Percentiles rank a stretch among this genome's conserved stretches.
Evolutionary conservation across 768 basidiomycete genomes (phyloP).

Genomic region (Rhizopogon sp.): DNA sequence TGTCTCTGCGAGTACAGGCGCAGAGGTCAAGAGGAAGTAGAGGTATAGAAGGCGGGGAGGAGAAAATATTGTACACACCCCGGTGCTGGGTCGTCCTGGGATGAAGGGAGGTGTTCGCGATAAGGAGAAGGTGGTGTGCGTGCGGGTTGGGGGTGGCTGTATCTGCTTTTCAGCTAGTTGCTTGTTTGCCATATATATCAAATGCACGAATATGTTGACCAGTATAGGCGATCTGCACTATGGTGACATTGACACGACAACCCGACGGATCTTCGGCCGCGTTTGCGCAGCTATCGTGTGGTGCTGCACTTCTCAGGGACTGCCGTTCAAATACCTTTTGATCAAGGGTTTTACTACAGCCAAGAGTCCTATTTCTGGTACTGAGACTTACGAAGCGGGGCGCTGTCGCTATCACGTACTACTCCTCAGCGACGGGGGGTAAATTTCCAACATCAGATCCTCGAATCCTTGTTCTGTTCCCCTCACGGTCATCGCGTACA

Average conservation of each 20-base stretch:
- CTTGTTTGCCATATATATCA: slow-evolving; percentile 27
- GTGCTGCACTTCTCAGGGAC: neutral
- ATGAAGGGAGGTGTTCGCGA: slow-evolving; percentile 4
- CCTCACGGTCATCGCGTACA: too few relatives aligned
- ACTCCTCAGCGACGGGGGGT: neutral
- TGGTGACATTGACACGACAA: neutral
- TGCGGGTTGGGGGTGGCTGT: slow-evolving; percentile 15
- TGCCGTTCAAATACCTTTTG: too few relatives aligned
- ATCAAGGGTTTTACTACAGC: too few relatives aligned
- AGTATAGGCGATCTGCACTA: neutral
- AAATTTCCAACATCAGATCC: too few relatives aligned
- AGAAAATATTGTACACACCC: slow-evolving; percentile 8
- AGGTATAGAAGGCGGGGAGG: neutral
- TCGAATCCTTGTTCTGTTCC: too few relatives aligned
- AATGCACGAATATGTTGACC: slow-evolving; percentile 18
- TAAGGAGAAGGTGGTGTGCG: slow-evolving; percentile 9
- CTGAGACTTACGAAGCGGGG: neutral
- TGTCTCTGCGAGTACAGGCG: slow-evolving; percentile 7
- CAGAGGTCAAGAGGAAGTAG: slow-evolving; percentile 19
- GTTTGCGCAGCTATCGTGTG: neutral
- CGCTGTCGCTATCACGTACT: neutral
- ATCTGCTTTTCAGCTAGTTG: slow-evolving; percentile 17
- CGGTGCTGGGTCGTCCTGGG: slow-evolving; percentile 8
- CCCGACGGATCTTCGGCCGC: neutral
- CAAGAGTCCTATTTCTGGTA: neutral